Base-by-base conservation (phyloP, 441 rosid species). In the Pelargonium australe region DNA sequence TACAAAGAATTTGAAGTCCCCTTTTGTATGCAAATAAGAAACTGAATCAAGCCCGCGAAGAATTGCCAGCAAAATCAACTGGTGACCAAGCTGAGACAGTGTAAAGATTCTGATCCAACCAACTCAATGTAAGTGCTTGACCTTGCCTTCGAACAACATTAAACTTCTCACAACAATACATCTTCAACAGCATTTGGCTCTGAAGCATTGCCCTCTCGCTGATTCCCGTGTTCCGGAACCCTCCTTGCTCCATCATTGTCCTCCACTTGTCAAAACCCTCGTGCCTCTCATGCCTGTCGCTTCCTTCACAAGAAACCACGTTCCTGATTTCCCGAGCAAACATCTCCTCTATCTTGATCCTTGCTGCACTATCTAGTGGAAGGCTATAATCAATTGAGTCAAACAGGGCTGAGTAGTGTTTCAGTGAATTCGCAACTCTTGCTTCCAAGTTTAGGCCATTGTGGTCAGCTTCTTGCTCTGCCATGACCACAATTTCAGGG, bases 271-370 rank as follows among this genome's bases (percentile, higher is more conserved):
- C 82, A 55, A 88, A 89, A 14, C 80, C 64, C 71, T 86, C 84
- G 11, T 94, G 97, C 80, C 99, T 89, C 78, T 94, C 99, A 10
- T 76, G 57, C 65, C 99, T 76, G 70, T 88, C 91, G 3, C 86
- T 91, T 63, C 99, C 97, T 87, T 94, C 99, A 41, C 97, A 88
- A 40, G 97, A 90, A 31, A 94, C 82, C 7, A 94, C 80, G 79
- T 82, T 89, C 75, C 94, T 83, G 9, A 94, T 88, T 75, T 94
- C 97, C 69, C 84, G 75, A 14, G 86, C 97, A 55, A 88, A 94
- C 89, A 88, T 83, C 74, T 94, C 96, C 80, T 94, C 99, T 45
- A 94, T 74, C 68, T 88, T 91, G 58, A 78, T 77, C 81, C 98
- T 84, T 51, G 74, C 86, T 2, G 80, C 78, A 47, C 96, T 91